phyloP scores from a whole-genome alignment of 2,329 filamentous ascomycete species.

The Lachnellula suecica region DNA sequence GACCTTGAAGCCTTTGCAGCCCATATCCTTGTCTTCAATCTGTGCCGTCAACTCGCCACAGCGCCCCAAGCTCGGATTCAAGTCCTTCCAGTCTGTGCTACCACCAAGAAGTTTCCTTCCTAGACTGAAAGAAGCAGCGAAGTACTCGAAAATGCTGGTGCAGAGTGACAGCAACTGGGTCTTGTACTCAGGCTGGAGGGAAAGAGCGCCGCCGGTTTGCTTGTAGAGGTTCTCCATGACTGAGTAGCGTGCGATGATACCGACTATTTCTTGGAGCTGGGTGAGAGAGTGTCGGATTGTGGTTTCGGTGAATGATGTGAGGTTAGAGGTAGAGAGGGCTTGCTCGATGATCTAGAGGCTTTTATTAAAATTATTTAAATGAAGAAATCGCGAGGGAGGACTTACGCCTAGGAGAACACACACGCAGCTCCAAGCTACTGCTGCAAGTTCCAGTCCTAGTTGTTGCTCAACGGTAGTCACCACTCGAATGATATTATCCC shows the following conservation, averaged over 20 bases:
- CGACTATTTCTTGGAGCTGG: conserved; percentile 12
- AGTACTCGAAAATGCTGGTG: conserved; percentile 9
- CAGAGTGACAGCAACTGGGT: conserved; percentile 10
- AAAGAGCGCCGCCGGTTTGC: conserved; percentile 7
- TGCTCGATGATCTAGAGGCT: conserved; percentile 3
- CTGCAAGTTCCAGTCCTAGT: conserved; percentile 15
- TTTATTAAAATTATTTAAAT: neutral
- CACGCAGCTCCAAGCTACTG: conserved; percentile 18
- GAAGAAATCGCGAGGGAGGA: neutral
- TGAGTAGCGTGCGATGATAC: conserved; percentile 20
- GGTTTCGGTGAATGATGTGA: neutral
- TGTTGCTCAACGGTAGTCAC: conserved; percentile 15
- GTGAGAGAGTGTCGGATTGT: conserved; percentile 1
- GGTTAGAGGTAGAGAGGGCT: neutral
- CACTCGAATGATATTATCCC: conserved; percentile 12
- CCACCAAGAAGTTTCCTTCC: neutral
- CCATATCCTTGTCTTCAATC: conserved; percentile 7
- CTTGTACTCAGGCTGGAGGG: conserved; percentile 13
- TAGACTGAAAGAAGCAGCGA: conserved; percentile 1
- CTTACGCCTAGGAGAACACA: conserved; percentile 8
- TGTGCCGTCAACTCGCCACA: neutral
- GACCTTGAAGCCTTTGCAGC: conserved; percentile 10
- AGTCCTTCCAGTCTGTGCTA: neutral
- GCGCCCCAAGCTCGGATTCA: neutral
- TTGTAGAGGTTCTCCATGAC: conserved; percentile 25